Evolutionary conservation across 2,329 filamentous ascomycete species (phyloP), one percentile per base, ranked within the genome.

Genomic region (Elsinoe fawcettii): DNA sequence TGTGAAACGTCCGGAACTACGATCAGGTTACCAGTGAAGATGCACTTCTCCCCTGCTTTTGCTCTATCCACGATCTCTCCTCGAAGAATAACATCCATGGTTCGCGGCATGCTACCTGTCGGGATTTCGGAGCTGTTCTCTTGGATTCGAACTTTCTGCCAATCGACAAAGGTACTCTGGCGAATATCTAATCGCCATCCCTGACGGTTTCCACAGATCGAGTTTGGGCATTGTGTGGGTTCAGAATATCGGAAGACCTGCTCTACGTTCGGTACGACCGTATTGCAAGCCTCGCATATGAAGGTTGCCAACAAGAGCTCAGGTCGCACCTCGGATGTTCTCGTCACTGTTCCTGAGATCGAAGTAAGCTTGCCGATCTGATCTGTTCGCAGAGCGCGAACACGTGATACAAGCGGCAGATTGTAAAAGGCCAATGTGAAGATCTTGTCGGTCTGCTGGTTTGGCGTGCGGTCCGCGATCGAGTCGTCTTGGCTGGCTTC

Each of bases 111-210:
- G 74, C 91, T 96, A 56, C 93, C 93, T 0, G 93, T 99, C 0
- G 93, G 93, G 36, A 99, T 99, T 70, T 99, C 93, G 3, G 92
- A 92, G 64, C 90, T 96, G 75, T 97, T 99, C 73, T 99, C 93
- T 73, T 99, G 93, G 60, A 97, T 90, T 61, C 95, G 88, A 22
- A 97, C 90, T 71, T 97, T 97, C 70, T 99, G 93, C 93, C 93
- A 99, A 74, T 99, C 93, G 60, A 99, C 88, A 69, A 99, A 99
- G 0, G 91, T 97, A 71, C 91, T 96, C 71, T 95, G 92, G 43
- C 90, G 82, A 66, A 99, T 96, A 66, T 99, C 92, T n/a, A 99
- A 75, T 63, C 90, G 85, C 93, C 93, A 99, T n/a, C 88, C 90
- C 59, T 86, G 77, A 23, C 93, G 85, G 74, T 99, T 99, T 65